phyloP scores from a whole-genome alignment of 1,139 yeast genomes.

The Saccharomyces hybrid region DNA sequence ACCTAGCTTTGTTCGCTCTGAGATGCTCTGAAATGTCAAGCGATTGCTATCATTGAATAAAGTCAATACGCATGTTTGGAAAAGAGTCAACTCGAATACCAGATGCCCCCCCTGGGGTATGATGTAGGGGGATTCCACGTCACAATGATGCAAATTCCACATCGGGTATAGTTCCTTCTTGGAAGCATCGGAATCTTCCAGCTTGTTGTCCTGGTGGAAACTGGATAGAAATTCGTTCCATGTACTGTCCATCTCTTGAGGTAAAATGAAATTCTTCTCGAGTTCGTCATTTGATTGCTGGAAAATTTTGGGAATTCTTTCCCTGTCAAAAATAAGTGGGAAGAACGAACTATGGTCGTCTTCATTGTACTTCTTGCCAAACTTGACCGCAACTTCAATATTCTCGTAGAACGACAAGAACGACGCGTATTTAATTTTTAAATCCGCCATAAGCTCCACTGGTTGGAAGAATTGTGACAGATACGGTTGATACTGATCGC shows the following conservation, averaged over 20 bases:
- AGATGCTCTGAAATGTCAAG: constrained; percentile 10
- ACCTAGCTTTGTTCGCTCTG: constrained; percentile 9
- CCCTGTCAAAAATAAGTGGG: constrained; percentile 19
- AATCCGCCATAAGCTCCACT: neutral
- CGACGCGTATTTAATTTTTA: neutral
- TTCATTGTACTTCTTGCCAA: neutral
- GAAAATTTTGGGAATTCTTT: constrained; percentile 15
- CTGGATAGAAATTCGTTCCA: constrained; percentile 23
- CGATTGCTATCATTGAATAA: constrained; percentile 18
- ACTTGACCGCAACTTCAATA: neutral
- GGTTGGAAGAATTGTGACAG: neutral
- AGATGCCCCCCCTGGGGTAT: constrained; percentile 10
- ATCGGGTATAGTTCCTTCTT: constrained; percentile 15
- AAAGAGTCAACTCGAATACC: constrained; percentile 20
- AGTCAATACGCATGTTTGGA: constrained; percentile 24
- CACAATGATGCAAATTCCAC: constrained; percentile 25
- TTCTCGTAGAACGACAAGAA: neutral
- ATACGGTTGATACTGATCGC: neutral
- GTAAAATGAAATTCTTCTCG: constrained; percentile 12
- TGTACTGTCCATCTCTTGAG: constrained; percentile 12
- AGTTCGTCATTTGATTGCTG: constrained; percentile 6
- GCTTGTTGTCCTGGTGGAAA: constrained; percentile 12
- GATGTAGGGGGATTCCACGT: constrained; percentile 20
- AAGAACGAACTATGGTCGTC: neutral
- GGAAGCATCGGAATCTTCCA: constrained; percentile 8